Base-by-base conservation (phyloP, 192 early-diverging fungal species). In the Phycomyces blakesleeanus region DNA sequence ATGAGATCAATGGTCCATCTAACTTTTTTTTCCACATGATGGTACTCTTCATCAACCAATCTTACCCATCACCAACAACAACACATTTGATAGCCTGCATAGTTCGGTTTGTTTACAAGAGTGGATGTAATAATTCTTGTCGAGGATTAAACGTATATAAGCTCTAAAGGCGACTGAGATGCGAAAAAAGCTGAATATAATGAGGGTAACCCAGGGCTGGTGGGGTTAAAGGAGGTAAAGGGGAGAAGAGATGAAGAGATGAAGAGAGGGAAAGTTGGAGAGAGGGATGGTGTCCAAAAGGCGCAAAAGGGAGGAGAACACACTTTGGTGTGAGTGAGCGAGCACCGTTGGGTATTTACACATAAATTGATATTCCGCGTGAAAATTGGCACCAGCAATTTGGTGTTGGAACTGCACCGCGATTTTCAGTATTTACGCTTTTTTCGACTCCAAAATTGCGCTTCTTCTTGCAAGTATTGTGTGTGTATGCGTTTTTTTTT, bases 11-110 rank as follows among this genome's bases (percentile, higher is more conserved):
- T 52, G 29, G 15, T 44, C 27, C 25, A 39, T 49, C 26, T 61
- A 37, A 50, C 10, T 59, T 41, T 47, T 21, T 57, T 9, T 37
- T 40, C 38, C 16, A 39, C 20, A 6, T 26, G 21, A 15, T 52
- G 27, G 51, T 53, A 22, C 40, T 8, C 12, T 62, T 38, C 56
- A 40, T 27, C n/a, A n/a, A n/a, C 27, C 27, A 22, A 15, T 53
- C 57, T 47, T 69, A 69, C 68, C 68, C 68, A 42, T 69, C 68
- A 10, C 68, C 68, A 44, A 69, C 68, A 53, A 69, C 68, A 16
- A 69, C 68, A 62, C 68, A 69, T 52, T 69, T 69, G 20, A 69
- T 63, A 54, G 68, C 68, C 60, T 69, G 68, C 55, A 69, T 63
- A 54, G 37, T 64, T 41, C 59, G 60, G 18, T 18, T n/a, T n/a